Evolutionary conservation across 768 basidiomycete species (phyloP), one percentile per base, ranked within the genome.

Genomic region (Leccinum subtestaceum): DNA sequence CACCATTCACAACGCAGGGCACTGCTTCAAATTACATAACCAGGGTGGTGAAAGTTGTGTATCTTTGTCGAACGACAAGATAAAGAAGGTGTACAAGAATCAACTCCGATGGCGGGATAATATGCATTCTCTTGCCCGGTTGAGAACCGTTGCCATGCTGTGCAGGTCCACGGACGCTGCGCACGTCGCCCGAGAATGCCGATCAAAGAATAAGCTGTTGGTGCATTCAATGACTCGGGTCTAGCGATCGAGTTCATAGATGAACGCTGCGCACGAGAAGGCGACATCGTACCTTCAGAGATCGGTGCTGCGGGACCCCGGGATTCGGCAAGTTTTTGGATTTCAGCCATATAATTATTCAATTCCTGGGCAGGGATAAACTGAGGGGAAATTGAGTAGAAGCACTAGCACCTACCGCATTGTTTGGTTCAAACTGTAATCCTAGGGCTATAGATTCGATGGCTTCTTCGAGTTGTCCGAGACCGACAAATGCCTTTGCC

Each of bases 401-500:
- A 23, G 43, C 1, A 10, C 13, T n/a, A 56, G 15, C 25, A 57
- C 81, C 53, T 61, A 88, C 87, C 55, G 75, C 67, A 49, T 85
- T 88, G 40, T 80, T 79, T 0, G 88, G 85, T 64, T 98, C 95
- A 65, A 89, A 96, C 58, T 89, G 85, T 58, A 98, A 72, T 2
- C 96, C 97, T 7, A 94, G 80, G 63, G 84, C 80, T 59, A 96
- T 75, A 2, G 95, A 87, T 49, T 93, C 90, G 63, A 84, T 83
- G 9, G 95, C 95, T 46, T 96, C 95, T 46, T 85, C 75, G 56
- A 84, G 74, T 48, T 79, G 75, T 3, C 80, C 81, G 52, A 99
- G 78, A 21, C 83, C 93, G 2, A 91, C 77, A 46, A 99, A 77
- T 0, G 96, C 93, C 70, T 93, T 93, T 2, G 93, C 91, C 70